Evolutionary conservation across 2,329 filamentous ascomycete genomes (phyloP).

Genomic region (Colletotrichum karsti): DNA sequence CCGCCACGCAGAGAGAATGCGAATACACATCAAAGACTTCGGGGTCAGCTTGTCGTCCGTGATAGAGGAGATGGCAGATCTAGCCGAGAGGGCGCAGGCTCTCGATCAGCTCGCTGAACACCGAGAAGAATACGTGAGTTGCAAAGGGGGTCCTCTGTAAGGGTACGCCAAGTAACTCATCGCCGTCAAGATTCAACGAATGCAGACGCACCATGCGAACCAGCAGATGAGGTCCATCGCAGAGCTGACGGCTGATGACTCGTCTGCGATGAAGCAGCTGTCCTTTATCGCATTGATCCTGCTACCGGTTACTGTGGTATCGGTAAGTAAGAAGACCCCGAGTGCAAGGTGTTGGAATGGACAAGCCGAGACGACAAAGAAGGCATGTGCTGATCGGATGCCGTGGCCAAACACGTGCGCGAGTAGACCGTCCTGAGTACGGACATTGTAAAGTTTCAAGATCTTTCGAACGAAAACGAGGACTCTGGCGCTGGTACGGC

Average conservation of each 20-base stretch:
- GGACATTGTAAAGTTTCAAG: slow-evolving; percentile 28
- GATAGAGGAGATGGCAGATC: slow-evolving; percentile 11
- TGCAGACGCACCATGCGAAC: slow-evolving; percentile 20
- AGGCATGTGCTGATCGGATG: slow-evolving; percentile 10
- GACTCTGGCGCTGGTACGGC: not conserved
- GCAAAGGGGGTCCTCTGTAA: not conserved
- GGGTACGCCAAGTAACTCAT: not conserved
- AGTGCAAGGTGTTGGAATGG: not conserved
- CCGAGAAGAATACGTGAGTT: slow-evolving; percentile 21
- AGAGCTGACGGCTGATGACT: slow-evolving; percentile 17
- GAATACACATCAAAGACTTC: slow-evolving; percentile 1
- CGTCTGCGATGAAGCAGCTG: slow-evolving; percentile 21
- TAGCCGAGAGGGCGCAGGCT: slow-evolving; percentile 7
- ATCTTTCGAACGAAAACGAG: slow-evolving; percentile 20
- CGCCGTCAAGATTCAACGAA: slow-evolving; percentile 15
- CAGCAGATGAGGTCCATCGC: slow-evolving; percentile 19
- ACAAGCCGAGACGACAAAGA: not conserved
- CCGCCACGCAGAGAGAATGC: not conserved
- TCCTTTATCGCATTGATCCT: slow-evolving; percentile 18
- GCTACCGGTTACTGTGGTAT: slow-evolving; percentile 21
- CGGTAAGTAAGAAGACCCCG: not conserved
- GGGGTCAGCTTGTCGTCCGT: not conserved
- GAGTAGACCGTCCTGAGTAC: slow-evolving; percentile 21
- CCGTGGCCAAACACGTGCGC: not conserved
- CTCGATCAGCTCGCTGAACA: slow-evolving; percentile 14